These are phyloP conservation scores for Candida succiphila DNA, from an alignment of 805 yeast species.

Conservation along the genomic window DNA sequence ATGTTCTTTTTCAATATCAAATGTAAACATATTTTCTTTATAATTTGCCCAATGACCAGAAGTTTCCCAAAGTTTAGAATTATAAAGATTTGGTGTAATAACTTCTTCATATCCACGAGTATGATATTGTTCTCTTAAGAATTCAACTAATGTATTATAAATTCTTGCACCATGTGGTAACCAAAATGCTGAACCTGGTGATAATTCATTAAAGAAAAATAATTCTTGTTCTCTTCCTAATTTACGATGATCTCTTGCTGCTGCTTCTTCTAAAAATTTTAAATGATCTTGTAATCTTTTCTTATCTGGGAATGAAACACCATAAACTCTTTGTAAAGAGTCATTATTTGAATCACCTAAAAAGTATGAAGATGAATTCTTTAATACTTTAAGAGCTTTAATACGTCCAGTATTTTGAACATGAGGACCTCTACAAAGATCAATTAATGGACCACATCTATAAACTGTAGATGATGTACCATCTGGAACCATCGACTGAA, in stretches of 20 bases:
- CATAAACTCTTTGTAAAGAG: conserved; percentile 93
- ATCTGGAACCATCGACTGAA: conserved; percentile 85
- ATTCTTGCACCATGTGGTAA: conserved; percentile 98
- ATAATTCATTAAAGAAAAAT: conserved; percentile 90
- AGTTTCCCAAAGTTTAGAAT: conserved; percentile 94
- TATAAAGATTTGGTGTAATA: conserved; percentile 98
- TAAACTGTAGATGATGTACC: conserved; percentile 94
- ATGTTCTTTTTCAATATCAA: conserved; percentile 93
- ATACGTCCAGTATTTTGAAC: conserved; percentile 95
- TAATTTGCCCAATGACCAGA: conserved; percentile 99
- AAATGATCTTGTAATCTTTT: conserved; percentile 90
- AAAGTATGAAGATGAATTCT: conserved; percentile 94
- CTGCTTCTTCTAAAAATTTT: conserved; percentile 92
- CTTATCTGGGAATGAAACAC: conserved; percentile 98
- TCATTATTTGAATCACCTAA: conserved; percentile 89
- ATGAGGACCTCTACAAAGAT: conserved; percentile 96
- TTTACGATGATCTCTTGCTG: conserved; percentile 91
- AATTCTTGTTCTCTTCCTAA: conserved; percentile 95
- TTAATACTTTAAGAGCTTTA: conserved; percentile 86
- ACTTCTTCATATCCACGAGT: conserved; percentile 97
- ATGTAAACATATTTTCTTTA: conserved; percentile 94
- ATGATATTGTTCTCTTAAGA: conserved; percentile 77
- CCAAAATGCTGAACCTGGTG: conserved; percentile 99
- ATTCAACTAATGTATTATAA: conserved; percentile 75
- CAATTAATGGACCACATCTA: conserved; percentile 96